Base-by-base conservation (phyloP, 768 basidiomycete species). In the Pleurotus giganteus region DNA sequence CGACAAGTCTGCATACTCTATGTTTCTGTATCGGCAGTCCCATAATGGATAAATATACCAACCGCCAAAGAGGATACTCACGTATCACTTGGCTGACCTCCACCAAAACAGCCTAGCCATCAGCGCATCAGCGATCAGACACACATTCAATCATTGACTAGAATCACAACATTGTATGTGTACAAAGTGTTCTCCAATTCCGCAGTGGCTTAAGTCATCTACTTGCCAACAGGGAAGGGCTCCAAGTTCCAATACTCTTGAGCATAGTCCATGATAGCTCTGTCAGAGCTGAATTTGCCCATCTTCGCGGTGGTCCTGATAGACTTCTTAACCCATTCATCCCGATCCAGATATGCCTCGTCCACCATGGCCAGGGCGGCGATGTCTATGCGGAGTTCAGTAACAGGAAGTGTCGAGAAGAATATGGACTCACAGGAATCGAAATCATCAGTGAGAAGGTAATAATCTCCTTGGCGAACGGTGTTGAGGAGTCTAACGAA, bases 281-380 rank as follows among this genome's bases (percentile, higher is more conserved):
- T 81, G 67, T 98, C 96, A 29, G 90, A 91, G 69, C 92, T 94
- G 77, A 98, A 98, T 65, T 94, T 95, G 69, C 94, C 94, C 94
- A 97, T 98, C 84, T 89, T 90, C 31, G 88, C 89, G 4, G 86
- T 85, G 12, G 92, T 94, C 42, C 78, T 71, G 68, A 94, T 93
- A 15, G 86, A 88, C 75, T 95, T 97, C 75, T 92, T 91, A 69
- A 86, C 82, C 97, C 97, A 98, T 60, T 89, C 87, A 0, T 84
- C 81, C 55, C 80, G 84, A 65, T 98, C 88, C 41, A 77, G 74
- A 71, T 93, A 98, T 0, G 89, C 90, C 61, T 90, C 83, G 65
- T 99, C 94, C 34, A 97, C 91, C 82, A 96, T 87, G 37, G 71
- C 73, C 55, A 94, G 77, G 5, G 95, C 94, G 57, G 84, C 80